These are phyloP conservation scores for Syncephalastrum contaminatum DNA, from an alignment of 371 early-diverging fungal genomes.

Conservation along the genomic window DNA sequence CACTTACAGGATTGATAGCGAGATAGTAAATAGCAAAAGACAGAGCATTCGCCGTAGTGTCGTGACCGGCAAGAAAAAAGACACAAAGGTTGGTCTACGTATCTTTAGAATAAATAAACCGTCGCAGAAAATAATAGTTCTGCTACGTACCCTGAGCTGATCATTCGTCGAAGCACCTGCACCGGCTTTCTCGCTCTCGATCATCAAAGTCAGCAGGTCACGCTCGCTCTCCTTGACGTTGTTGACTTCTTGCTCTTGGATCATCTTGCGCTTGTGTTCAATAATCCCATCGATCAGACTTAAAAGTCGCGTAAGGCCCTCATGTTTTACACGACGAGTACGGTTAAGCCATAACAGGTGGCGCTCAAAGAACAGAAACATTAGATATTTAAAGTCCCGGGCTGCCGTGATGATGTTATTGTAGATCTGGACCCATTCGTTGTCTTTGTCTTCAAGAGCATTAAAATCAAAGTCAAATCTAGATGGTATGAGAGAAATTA, in stretches of 20 bases:
- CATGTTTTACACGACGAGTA: constrained; percentile 27
- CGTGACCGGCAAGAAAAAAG: constrained; percentile 32
- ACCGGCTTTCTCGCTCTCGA: constrained; percentile 23
- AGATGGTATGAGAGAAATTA: constrained; percentile 1
- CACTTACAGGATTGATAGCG: constrained; percentile 24
- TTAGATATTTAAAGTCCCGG: constrained; percentile 34
- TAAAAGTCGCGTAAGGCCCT: constrained; percentile 18
- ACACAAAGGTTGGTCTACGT: constrained; percentile 18
- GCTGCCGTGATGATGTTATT: constrained; percentile 7
- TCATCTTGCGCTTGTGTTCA: constrained; percentile 26
- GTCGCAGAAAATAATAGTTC: constrained; percentile 9
- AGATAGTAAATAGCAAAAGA: constrained; percentile 19
- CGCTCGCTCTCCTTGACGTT: constrained; percentile 23
- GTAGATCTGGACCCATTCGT: constrained; percentile 13
- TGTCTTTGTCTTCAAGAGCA: constrained; percentile 9
- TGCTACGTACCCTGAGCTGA: constrained; percentile 25
- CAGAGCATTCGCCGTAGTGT: constrained; percentile 20
- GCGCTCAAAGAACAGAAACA: constrained; percentile 47
- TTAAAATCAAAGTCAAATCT: constrained; percentile 20
- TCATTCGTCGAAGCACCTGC: constrained; percentile 22
- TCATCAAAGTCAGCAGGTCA: constrained; percentile 49
- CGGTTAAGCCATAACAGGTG: constrained; percentile 20
- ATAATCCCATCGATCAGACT: constrained; percentile 35
- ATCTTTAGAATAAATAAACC: not conserved
- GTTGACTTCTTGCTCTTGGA: constrained; percentile 13